Evolutionary conservation across 148 eudicot species (phyloP).

Genomic region (Spergularia bocconei): DNA sequence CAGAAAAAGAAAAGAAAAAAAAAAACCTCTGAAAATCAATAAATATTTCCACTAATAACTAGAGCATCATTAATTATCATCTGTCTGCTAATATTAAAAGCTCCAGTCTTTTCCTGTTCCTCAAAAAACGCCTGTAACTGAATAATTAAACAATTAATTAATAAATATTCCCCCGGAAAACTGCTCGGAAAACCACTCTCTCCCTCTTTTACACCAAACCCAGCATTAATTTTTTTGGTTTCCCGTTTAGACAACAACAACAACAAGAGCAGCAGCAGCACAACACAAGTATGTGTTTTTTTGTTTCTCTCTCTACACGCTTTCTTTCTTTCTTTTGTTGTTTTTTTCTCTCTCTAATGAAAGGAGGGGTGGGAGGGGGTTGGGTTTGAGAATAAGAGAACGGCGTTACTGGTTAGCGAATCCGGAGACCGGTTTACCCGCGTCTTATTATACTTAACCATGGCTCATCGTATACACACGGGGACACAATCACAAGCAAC

Average conservation of each 20-base stretch:
- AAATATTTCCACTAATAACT: not conserved
- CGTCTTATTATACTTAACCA: constrained; percentile 29
- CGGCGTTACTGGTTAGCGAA: constrained; percentile 33
- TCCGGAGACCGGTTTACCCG: constrained; percentile 33
- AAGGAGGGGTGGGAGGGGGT: not conserved
- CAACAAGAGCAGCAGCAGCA: too few relatives aligned
- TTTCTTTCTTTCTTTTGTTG: constrained; percentile 18
- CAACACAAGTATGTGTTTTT: not conserved
- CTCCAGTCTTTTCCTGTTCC: constrained; percentile 23
- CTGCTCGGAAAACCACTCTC: not conserved
- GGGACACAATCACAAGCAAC: constrained; percentile 5
- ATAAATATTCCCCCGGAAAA: constrained; percentile 9
- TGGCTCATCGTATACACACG: constrained; percentile 26
- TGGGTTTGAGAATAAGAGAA: constrained; percentile 8
- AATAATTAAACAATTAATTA: not conserved
- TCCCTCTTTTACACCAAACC: not conserved
- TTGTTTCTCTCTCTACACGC: constrained; percentile 7
- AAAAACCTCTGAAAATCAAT: not conserved
- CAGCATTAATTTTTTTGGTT: not conserved
- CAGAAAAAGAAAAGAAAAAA: not conserved
- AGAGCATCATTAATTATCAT: not conserved
- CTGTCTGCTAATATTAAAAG: constrained; percentile 10
- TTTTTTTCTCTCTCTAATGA: not conserved
- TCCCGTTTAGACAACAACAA: too few relatives aligned
- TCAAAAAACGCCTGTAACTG: constrained; percentile 21